Base-by-base conservation (phyloP, 257 asterid species). In the Nicotiana tomentosiformis region DNA sequence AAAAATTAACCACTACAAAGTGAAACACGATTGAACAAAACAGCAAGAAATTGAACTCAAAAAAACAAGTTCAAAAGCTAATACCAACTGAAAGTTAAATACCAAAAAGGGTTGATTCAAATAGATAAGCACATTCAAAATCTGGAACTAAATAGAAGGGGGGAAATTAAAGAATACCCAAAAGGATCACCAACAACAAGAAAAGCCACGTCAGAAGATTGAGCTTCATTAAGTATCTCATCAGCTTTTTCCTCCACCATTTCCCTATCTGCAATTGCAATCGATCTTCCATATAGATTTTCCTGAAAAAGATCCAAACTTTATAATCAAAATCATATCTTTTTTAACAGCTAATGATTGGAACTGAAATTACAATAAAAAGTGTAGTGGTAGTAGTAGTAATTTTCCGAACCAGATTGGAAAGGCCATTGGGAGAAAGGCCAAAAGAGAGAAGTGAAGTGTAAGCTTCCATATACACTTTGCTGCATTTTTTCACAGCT, bases 111-210 rank as follows among this genome's bases (percentile, higher is more conserved):
- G 15, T 72, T 12, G 14, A 46, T 6, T 1, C 79, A 72, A 46
- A 72, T 6, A 72, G 14, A 20, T 72, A 46, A 7, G 61, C 79
- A 72, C 46, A 72, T 72, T 3, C 26, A 72, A 53, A 14, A 53
- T 3, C 57, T 53, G 57, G 57, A 53, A 60, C 66, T 60, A 60
- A 60, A 60, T n/a, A 60, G 1, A 60, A 60, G 66, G 66, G 35
- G 9, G 1, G 61, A 83, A 32, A 58, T 5, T 18, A 2, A 7
- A 66, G 18, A 43, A 43, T 86, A 94, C 97, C 99, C 99, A 82
- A 93, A 94, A 84, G 99, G 98, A 81, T 96, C 99, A 56, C 98
- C 98, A 60, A 94, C 99, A 79, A 96, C 99, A 83, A 94, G 92
- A 82, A 96, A 94, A 11, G 98, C 97, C 55, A 96, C 97, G 77